These are phyloP conservation scores for Leishmania tarentolae DNA, from an alignment of 208 protist species.

Conservation along the genomic window DNA sequence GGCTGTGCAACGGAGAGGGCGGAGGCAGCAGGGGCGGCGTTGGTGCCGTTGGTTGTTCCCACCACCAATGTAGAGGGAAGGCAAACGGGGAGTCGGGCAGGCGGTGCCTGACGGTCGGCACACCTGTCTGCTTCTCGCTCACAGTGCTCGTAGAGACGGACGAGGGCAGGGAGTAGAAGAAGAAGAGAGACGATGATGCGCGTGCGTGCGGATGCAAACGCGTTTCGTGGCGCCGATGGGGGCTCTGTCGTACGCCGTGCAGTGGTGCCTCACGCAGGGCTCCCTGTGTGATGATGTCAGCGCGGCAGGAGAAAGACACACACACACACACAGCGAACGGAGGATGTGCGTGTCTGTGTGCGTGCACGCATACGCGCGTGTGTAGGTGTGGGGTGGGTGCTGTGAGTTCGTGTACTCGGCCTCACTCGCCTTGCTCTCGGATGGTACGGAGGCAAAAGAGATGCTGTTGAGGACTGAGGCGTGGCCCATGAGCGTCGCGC, in stretches of 20 bases:
- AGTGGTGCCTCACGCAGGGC: neutral
- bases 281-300: neutral
- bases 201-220: neutral
- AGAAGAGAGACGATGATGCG: neutral
- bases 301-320: neutral
- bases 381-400: neutral
- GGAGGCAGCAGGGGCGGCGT: neutral
- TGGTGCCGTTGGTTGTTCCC: neutral
- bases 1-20: neutral
- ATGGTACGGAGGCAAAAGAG: neutral
- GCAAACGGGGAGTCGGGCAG: neutral
- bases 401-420: neutral
- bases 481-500: neutral
- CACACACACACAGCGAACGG: neutral
- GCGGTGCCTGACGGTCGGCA: neutral
- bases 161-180: neutral
- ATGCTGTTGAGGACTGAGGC: neutral
- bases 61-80: neutral
- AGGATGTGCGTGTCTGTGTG: constrained; percentile 2
- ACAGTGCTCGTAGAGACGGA: neutral
- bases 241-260: neutral
- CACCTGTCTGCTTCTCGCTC: neutral
- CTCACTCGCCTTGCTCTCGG: neutral
- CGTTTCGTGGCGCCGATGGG: neutral
- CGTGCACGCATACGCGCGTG: neutral